Base-by-base conservation (phyloP, 1,139 yeast genomes). In the Candida gigantensis region DNA sequence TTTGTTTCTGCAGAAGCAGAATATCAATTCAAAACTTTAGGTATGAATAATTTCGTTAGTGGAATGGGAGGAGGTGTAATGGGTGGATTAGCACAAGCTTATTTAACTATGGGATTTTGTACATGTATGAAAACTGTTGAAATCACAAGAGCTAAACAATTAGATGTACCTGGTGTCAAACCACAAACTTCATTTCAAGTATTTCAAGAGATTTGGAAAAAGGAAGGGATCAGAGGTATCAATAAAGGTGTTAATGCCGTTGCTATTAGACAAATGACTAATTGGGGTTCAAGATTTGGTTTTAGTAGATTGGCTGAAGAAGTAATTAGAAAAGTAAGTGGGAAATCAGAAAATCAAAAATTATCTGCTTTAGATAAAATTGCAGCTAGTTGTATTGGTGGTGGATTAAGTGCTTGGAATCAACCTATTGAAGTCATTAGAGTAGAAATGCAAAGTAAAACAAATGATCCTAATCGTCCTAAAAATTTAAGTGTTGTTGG, bases 241-340 rank as follows among this genome's bases (percentile, higher is more conserved):
- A 92, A 92, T 67, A 89, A 85, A 68, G 98, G 98, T 60, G 98
- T 92, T 44, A 92, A 92, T 58, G 98, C 98, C n/a, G 97, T 92
- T 43, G 97, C 98, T 21, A 85, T 92, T 52, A 84, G 98, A 68
- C 98, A 92, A 64, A 85, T 89, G 85, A 90, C 97, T 51, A 92
- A 92, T 66, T 92, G 98, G 98, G 98, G 98, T 37, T 88, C 97
- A 19, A 77, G 98, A 59, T 90, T 90, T 58, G 98, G 97, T 25
- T 74, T 92, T 34, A 77, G 96, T 12, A 79, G 98, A 58, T 75
- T 90, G 56, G 95, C 96, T 17, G 98, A 92, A 69, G 95, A 86
- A 51, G 73, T 68, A 7, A 88, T 92, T 53, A 81, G 88, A 57
- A 72, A 68, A 32, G 39, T 74, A 15, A 74, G 81, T 19, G 81